These are phyloP conservation scores for Exidia glandulosa DNA, from an alignment of 768 basidiomycete species.

Conservation along the genomic window DNA sequence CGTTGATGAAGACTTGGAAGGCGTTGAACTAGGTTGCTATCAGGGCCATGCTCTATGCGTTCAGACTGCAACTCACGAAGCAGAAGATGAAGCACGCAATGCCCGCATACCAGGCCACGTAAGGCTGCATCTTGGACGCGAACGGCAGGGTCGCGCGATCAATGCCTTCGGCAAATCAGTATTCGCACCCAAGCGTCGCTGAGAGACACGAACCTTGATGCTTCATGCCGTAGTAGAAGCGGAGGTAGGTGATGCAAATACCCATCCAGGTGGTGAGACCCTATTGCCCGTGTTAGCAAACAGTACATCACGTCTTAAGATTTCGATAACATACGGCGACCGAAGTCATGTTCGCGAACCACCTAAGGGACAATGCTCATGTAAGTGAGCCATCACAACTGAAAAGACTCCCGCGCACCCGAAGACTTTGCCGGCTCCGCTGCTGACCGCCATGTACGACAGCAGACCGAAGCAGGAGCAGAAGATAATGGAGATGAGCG, in stretches of 20 bases:
- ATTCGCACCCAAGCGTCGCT: background rate
- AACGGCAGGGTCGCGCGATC: slow-evolving; percentile 65
- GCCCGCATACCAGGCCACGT: slow-evolving; percentile 21
- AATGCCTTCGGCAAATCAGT: slow-evolving; percentile 24
- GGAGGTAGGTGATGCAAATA: slow-evolving; percentile 64
- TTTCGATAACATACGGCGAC: background rate
- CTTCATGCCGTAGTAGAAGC: slow-evolving; percentile 78
- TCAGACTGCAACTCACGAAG: slow-evolving; percentile 7
- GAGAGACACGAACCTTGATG: slow-evolving; percentile 36
- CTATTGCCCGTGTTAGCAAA: slow-evolving; percentile 2
- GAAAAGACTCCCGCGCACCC: slow-evolving; percentile 24
- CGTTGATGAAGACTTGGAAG: slow-evolving; percentile 17
- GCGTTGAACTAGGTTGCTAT: slow-evolving; percentile 30
- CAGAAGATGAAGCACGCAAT: background rate
- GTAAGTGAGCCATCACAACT: background rate
- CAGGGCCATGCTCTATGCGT: background rate
- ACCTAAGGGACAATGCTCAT: background rate
- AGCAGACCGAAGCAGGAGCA: slow-evolving; percentile 49
- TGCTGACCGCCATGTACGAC: slow-evolving; percentile 57
- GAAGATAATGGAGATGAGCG: slow-evolving; percentile 59
- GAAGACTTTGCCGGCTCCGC: slow-evolving; percentile 64
- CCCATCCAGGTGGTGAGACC: slow-evolving; percentile 72
- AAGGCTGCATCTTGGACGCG: slow-evolving; percentile 43
- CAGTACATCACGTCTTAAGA: slow-evolving; percentile 27
- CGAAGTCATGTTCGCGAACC: slow-evolving; percentile 55